Percentiles rank a stretch among this genome's conserved stretches.
These are phyloP conservation scores for Apiospora koreana DNA, from an alignment of 2,329 filamentous ascomycete genomes.

Conservation along the genomic window DNA sequence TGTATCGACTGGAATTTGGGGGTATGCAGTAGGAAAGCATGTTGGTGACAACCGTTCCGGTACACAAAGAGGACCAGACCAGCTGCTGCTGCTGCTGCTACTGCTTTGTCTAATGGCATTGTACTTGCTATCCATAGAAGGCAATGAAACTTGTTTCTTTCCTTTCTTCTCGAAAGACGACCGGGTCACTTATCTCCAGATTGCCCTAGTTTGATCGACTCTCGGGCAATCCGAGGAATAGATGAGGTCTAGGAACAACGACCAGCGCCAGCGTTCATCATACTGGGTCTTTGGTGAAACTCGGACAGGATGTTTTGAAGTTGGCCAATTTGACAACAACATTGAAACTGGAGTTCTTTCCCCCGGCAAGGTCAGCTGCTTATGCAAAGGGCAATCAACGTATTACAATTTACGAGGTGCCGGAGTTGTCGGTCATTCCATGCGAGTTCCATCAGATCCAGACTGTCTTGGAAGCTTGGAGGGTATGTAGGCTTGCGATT, in stretches of 20 bases:
- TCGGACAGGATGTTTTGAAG: not conserved
- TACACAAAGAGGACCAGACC: not conserved
- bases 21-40: not conserved
- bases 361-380: not conserved
- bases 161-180: not conserved
- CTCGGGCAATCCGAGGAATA: not conserved
- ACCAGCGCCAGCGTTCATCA: not conserved
- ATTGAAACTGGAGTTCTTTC: not conserved
- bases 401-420: not conserved
- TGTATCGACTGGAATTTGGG: not conserved
- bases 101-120: not conserved
- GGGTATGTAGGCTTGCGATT: not conserved
- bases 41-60: not conserved
- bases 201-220: not conserved
- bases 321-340: not conserved
- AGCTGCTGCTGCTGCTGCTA: not conserved
- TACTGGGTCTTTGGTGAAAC: not conserved
- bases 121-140: not conserved
- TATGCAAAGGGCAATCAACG: not conserved
- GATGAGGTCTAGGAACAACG: not conserved
- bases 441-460: not conserved
- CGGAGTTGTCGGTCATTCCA: not conserved
- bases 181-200: not conserved
- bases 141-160: conserved; percentile 6
- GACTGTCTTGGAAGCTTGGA: not conserved